A percentile compares a stretch with the other conserved stretches of the same genome.
Conservation (phyloP, 108 stramenopile species). For the Cyclotella sp. region DNA sequence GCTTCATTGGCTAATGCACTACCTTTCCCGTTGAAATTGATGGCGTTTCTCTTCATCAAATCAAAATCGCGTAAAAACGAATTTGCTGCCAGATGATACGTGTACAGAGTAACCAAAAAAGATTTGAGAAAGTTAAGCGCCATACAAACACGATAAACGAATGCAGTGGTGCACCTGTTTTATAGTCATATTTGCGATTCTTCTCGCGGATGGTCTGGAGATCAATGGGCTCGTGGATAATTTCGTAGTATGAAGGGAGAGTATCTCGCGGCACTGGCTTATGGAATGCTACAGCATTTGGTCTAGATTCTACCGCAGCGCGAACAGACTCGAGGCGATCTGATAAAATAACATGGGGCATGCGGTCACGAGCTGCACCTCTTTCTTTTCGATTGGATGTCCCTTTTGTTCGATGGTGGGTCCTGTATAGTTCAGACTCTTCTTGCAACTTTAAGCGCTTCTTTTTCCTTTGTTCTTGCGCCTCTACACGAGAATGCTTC, state of each 20-base stretch:
- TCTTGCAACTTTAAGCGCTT: slow-evolving; percentile 78
- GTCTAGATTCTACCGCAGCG: slow-evolving; percentile 63
- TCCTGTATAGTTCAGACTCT: slow-evolving; percentile 73
- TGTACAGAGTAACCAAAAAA: not conserved
- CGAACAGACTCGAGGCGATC: slow-evolving; percentile 82
- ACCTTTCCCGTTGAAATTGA: slow-evolving; percentile 81
- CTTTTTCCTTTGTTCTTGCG: slow-evolving; percentile 66
- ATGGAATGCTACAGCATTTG: slow-evolving; percentile 67
- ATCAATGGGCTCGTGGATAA: slow-evolving; percentile 83
- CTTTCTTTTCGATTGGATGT: slow-evolving; percentile 82
- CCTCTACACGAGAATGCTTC: slow-evolving; percentile 51
- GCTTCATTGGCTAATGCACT: slow-evolving; percentile 71
- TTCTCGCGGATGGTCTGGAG: slow-evolving; percentile 80
- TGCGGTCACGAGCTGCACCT: slow-evolving; percentile 80
- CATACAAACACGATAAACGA: not conserved
- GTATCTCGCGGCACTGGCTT: slow-evolving; percentile 68
- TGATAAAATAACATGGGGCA: slow-evolving; percentile 86
- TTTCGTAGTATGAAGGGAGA: slow-evolving; percentile 79
- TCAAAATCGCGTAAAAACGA: slow-evolving; percentile 79
- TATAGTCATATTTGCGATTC: slow-evolving; percentile 83
- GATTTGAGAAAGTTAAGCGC: not conserved
- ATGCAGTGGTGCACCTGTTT: slow-evolving; percentile 21
- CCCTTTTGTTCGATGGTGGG: slow-evolving; percentile 60
- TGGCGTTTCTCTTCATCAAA: slow-evolving; percentile 84
- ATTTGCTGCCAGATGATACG: slow-evolving; percentile 50